Percentiles rank a stretch among this genome's conserved stretches.
phyloP scores from a whole-genome alignment of 176 grass and related monocot species.

The Elaeis guineensis region DNA sequence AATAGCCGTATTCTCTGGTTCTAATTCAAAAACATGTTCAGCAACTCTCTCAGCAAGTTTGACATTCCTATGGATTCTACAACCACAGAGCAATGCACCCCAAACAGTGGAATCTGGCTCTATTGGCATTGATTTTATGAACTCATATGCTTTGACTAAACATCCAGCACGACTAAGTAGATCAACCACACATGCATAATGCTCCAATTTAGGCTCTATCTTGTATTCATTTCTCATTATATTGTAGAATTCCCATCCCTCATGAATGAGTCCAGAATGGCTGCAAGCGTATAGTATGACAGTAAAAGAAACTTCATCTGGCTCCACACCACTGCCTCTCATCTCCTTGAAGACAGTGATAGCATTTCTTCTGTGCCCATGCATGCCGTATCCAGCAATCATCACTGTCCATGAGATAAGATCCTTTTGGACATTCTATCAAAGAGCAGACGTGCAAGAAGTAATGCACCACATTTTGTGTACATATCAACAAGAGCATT shows the following conservation, averaged over 20 bases:
- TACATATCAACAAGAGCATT: slow-evolving; percentile 87
- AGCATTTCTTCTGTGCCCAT: slow-evolving; percentile 53
- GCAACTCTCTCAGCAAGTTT: slow-evolving; percentile 75
- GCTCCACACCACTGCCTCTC: slow-evolving; percentile 40
- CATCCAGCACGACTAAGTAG: slow-evolving; percentile 48
- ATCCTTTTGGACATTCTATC: slow-evolving; percentile 57
- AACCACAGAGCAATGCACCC: slow-evolving; percentile 58
- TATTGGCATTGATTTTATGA: slow-evolving; percentile 68
- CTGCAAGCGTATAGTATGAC: slow-evolving; percentile 76
- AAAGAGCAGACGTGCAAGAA: slow-evolving; percentile 40
- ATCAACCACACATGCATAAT: slow-evolving; percentile 71
- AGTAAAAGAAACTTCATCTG: slow-evolving; percentile 56
- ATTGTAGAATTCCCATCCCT: slow-evolving; percentile 76
- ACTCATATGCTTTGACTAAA: slow-evolving; percentile 52
- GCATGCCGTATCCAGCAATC: slow-evolving; percentile 91
- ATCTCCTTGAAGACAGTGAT: slow-evolving; percentile 59
- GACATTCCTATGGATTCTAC: slow-evolving; percentile 64
- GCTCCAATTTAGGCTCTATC: slow-evolving; percentile 68
- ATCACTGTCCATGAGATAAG: slow-evolving; percentile 87
- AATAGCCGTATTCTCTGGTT: slow-evolving; percentile 84
- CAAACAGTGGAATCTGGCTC: slow-evolving; percentile 69
- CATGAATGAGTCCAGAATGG: slow-evolving; percentile 63
- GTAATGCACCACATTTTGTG: slow-evolving; percentile 61
- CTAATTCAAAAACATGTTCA: slow-evolving; percentile 56
- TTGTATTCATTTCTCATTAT: slow-evolving; percentile 61